These are phyloP conservation scores for Anthracocystis panici-leucophaei DNA, from an alignment of 1,284 basidiomycete genomes.

Conservation along the genomic window DNA sequence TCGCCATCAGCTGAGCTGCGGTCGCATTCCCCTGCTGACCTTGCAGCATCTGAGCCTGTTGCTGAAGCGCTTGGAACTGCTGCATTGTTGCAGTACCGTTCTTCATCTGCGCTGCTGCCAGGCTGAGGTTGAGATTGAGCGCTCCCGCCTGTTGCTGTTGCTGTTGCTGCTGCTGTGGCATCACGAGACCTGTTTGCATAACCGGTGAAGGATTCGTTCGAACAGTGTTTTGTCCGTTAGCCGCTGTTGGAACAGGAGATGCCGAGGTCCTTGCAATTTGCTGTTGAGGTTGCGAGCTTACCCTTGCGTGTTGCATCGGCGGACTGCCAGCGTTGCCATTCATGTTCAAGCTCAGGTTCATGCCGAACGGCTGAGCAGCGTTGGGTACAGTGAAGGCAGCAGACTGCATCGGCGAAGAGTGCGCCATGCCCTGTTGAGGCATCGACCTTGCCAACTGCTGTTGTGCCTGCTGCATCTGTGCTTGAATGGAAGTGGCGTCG, in stretches of 20 bases:
- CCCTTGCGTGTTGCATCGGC: constrained; percentile 51
- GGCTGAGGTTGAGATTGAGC: constrained; percentile 41
- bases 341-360: constrained; percentile 45
- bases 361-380: constrained; percentile 41
- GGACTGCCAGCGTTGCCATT: constrained; percentile 47
- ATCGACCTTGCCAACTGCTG: constrained; percentile 42
- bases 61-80: constrained; percentile 46
- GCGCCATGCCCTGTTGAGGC: constrained; percentile 39
- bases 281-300: constrained; percentile 55
- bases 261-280: constrained; percentile 39
- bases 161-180: constrained; percentile 30
- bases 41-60: constrained; percentile 47
- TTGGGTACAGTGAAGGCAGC: constrained; percentile 40
- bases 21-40: constrained; percentile 32
- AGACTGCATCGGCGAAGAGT: constrained; percentile 50
- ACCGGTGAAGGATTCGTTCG: constrained; percentile 46
- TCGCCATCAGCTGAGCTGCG: constrained; percentile 58
- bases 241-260: constrained; percentile 43
- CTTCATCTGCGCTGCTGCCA: constrained; percentile 48
- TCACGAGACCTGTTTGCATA: constrained; percentile 49
- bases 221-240: constrained; percentile 45
- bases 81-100: constrained; percentile 33
- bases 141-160: constrained; percentile 21
- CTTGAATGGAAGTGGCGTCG: constrained; percentile 43
- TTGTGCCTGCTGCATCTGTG: constrained; percentile 48